Evolutionary conservation across 78 protist genomes (phyloP).

Genomic region (Mantamonas sphyraenae): DNA sequence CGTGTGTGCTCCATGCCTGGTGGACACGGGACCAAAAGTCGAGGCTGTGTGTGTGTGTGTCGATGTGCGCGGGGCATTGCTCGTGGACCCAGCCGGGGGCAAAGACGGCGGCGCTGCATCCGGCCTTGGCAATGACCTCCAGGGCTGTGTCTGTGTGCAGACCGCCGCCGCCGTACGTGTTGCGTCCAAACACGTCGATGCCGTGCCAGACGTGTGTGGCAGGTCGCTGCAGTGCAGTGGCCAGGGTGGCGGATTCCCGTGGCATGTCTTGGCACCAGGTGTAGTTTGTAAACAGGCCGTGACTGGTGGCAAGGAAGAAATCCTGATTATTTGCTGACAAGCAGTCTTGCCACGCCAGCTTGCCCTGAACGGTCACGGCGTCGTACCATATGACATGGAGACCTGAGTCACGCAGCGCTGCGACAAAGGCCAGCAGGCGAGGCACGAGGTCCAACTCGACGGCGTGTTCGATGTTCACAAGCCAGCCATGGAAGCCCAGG

Average conservation of each 20-base stretch:
- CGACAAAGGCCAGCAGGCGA: not conserved
- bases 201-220: conserved; percentile 71
- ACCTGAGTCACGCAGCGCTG: not conserved
- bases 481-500: conserved; percentile 74
- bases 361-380: conserved; percentile 50
- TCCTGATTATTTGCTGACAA: conserved; percentile 36
- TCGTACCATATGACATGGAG: conserved; percentile 62
- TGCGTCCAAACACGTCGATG: conserved; percentile 67
- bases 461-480: conserved; percentile 71
- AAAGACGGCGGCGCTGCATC: no score
- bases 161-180: conserved; percentile 34
- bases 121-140: no score
- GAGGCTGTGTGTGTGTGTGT: no score
- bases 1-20: no score
- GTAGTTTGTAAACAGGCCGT: conserved; percentile 75
- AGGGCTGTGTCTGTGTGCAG: no score
- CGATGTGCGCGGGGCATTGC: no score
- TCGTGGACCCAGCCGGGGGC: no score
- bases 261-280: conserved; percentile 37
- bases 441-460: not conserved
- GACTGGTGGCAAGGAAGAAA: conserved; percentile 46
- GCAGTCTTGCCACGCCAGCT: conserved; percentile 63
- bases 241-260: no score
- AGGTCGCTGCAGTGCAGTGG: no score
- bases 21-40: no score